Percentiles rank a stretch among this genome's conserved stretches.
Evolutionary conservation across 805 yeast genomes (phyloP).

Genomic region (Zygoascus flipseniorum): DNA sequence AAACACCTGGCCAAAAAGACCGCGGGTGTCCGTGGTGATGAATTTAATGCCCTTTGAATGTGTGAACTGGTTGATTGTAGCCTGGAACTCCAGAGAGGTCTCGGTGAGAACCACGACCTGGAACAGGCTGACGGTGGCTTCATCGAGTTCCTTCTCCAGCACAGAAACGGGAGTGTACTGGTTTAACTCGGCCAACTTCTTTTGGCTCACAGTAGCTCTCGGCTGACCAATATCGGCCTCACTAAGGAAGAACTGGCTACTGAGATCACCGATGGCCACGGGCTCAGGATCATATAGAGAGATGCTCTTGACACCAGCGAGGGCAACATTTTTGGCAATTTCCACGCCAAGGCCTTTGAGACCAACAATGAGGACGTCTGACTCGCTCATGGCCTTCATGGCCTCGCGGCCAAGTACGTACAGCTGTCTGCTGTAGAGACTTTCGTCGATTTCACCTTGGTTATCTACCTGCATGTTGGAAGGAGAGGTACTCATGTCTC

Average conservation of each 20-base stretch:
- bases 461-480: constrained; percentile 25
- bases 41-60: constrained; percentile 69
- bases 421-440: constrained; percentile 91
- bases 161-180: constrained; percentile 81
- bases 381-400: constrained; percentile 91
- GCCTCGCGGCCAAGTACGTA: constrained; percentile 93
- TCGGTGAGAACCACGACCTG: constrained; percentile 87
- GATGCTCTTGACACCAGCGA: constrained; percentile 94
- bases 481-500: background rate
- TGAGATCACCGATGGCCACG: constrained; percentile 61
- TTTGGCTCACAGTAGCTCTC: constrained; percentile 64
- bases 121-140: constrained; percentile 45
- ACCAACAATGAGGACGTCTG: constrained; percentile 88
- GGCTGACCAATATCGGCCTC: constrained; percentile 67
- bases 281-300: constrained; percentile 74
- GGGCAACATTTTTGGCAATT: constrained; percentile 90
- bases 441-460: constrained; percentile 62
- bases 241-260: constrained; percentile 79
- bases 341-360: constrained; percentile 90
- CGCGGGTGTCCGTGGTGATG: constrained; percentile 74
- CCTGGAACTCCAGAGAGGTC: constrained; percentile 63
- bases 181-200: constrained; percentile 72
- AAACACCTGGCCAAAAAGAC: constrained; percentile 81
- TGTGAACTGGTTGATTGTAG: constrained; percentile 65
- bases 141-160: constrained; percentile 43